phyloP scores from a whole-genome alignment of 2,329 filamentous ascomycete genomes.

The Colletotrichum euphorbiae region DNA sequence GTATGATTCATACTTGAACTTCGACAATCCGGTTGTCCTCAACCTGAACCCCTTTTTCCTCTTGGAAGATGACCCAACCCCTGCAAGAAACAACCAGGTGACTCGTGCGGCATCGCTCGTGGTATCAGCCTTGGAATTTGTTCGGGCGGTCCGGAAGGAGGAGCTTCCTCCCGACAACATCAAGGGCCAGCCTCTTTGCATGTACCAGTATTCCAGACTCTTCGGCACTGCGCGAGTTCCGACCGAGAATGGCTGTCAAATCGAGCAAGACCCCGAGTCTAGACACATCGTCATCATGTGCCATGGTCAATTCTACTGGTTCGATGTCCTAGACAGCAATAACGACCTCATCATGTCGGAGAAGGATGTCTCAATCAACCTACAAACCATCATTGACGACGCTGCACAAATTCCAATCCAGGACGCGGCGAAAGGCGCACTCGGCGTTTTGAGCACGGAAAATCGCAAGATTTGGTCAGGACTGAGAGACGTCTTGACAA shows the following conservation, averaged over 20 bases:
- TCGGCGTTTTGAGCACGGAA: conserved; percentile 95
- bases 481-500: conserved; percentile 85
- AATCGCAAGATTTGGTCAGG: conserved; percentile 97
- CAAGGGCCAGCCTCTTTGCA: conserved; percentile 87
- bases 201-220: conserved; percentile 97
- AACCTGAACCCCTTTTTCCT: conserved; percentile 99
- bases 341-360: conserved; percentile 97
- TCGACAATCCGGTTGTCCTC: conserved; percentile 95
- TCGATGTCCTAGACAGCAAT: conserved; percentile 95
- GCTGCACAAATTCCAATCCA: conserved; percentile 90
- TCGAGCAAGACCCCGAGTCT: conserved; percentile 92
- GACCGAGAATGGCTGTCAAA: conserved; percentile 93
- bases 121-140: conserved; percentile 90
- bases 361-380: conserved; percentile 89
- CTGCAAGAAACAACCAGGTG: conserved; percentile 95
- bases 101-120: conserved; percentile 93
- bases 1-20: conserved; percentile 99
- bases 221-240: conserved; percentile 96
- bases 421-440: conserved; percentile 92
- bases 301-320: conserved; percentile 98
- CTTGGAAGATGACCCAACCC: conserved; percentile 96
- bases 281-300: conserved; percentile 95
- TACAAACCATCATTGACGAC: conserved; percentile 93
- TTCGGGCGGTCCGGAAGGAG: conserved; percentile 90
- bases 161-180: conserved; percentile 91